Percentiles rank a stretch among this genome's conserved stretches.
Conservation (phyloP, 2,329 filamentous ascomycete genomes). For the Aspergillus sojae region DNA sequence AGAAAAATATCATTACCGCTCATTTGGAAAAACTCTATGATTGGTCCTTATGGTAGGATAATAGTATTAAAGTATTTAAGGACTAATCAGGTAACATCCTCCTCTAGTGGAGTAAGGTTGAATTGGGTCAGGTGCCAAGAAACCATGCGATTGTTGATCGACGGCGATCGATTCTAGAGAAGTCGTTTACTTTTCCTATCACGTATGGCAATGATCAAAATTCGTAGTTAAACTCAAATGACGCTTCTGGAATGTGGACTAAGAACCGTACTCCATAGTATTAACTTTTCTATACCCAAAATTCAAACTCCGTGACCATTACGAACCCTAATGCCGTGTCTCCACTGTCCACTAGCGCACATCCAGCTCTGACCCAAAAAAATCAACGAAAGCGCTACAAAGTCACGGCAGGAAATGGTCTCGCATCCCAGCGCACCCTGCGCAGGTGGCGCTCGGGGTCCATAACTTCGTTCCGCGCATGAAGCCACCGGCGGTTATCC, state of each 20-base stretch:
- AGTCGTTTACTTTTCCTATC: neutral
- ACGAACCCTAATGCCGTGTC: neutral
- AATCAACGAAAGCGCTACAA: neutral
- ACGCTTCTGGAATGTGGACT: neutral
- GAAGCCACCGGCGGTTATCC: constrained; percentile 5
- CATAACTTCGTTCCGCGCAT: neutral
- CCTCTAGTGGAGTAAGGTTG: too few relatives aligned
- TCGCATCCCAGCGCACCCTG: neutral
- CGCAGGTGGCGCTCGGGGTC: neutral
- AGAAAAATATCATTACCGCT: too few relatives aligned
- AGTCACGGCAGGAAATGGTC: neutral
- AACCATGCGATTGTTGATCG: neutral
- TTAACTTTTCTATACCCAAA: neutral
- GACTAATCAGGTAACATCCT: too few relatives aligned
- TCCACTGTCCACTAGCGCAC: too few relatives aligned
- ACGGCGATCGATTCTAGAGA: neutral
- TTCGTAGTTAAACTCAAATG: neutral
- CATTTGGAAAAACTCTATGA: too few relatives aligned
- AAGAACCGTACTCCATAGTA: neutral
- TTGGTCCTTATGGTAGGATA: too few relatives aligned
- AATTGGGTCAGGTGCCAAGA: neutral
- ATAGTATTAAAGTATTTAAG: too few relatives aligned
- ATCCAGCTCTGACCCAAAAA: too few relatives aligned
- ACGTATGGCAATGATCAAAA: neutral
- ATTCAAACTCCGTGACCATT: neutral